phyloP scores from a whole-genome alignment of 1,139 yeast genomes.

The Geotrichum siamense region DNA sequence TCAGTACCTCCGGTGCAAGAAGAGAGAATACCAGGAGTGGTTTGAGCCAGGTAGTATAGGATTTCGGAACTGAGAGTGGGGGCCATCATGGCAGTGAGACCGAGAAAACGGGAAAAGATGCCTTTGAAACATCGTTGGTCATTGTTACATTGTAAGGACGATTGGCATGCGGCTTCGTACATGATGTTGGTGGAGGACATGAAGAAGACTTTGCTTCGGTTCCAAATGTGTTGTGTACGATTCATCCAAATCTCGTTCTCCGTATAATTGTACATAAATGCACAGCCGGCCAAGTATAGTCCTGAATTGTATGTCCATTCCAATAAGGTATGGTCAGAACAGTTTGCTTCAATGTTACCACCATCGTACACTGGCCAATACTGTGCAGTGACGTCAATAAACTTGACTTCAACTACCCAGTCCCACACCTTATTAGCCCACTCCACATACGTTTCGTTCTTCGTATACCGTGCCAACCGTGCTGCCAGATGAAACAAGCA shows the following conservation, averaged over 20 bases:
- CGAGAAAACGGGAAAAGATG: slow-evolving; percentile 67
- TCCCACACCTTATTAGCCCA: slow-evolving; percentile 78
- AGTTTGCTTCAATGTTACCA: slow-evolving; percentile 53
- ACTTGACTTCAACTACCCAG: slow-evolving; percentile 64
- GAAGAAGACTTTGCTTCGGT: slow-evolving; percentile 51
- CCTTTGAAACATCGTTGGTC: slow-evolving; percentile 92
- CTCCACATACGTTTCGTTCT: slow-evolving; percentile 60
- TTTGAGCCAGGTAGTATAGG: slow-evolving; percentile 45
- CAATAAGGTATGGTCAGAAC: slow-evolving; percentile 49
- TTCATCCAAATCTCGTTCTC: slow-evolving; percentile 61
- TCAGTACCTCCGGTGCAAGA: slow-evolving; percentile 84
- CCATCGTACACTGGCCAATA: slow-evolving; percentile 63
- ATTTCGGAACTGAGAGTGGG: slow-evolving; percentile 55
- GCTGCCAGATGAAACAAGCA: slow-evolving; percentile 86
- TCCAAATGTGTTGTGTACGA: slow-evolving; percentile 37
- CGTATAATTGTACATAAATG: slow-evolving; percentile 72
- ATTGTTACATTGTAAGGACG: slow-evolving; percentile 54
- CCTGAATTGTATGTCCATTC: slow-evolving; percentile 93
- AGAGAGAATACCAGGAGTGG: slow-evolving; percentile 74
- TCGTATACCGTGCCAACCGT: slow-evolving; percentile 74
- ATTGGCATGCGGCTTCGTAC: slow-evolving; percentile 81
- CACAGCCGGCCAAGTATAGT: slow-evolving; percentile 68
- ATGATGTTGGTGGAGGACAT: slow-evolving; percentile 51
- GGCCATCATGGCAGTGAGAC: slow-evolving; percentile 62
- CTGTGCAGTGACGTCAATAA: slow-evolving; percentile 42